Evolutionary conservation across 2,329 filamentous ascomycete species (phyloP).

Genomic region (Alternaria metachromatica): DNA sequence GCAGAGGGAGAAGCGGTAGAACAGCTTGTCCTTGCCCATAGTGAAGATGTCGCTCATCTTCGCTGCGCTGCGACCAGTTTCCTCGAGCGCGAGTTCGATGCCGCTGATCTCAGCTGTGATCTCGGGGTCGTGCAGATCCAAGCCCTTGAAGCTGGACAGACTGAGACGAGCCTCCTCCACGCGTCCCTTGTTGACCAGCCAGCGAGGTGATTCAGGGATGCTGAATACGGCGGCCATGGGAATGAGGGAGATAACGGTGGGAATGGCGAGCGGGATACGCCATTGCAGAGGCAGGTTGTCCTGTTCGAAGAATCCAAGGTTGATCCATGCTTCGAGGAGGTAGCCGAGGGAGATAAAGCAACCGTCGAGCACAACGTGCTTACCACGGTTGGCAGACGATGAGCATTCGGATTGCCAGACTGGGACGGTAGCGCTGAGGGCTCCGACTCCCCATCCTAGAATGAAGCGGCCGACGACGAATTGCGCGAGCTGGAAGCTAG

Average conservation of each 20-base stretch:
- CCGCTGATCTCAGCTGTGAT: constrained; percentile 71
- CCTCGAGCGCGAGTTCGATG: constrained; percentile 57
- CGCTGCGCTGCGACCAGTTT: constrained; percentile 63
- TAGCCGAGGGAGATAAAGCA: constrained; percentile 57
- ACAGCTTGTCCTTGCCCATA: constrained; percentile 68
- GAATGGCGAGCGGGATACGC: constrained; percentile 72
- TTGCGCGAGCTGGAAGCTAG: constrained; percentile 55
- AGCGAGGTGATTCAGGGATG: constrained; percentile 74
- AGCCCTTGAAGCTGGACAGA: constrained; percentile 51
- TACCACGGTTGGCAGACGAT: constrained; percentile 48
- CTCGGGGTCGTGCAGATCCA: constrained; percentile 54
- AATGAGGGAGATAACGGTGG: constrained; percentile 62
- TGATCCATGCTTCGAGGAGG: constrained; percentile 57
- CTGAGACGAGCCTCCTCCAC: constrained; percentile 67
- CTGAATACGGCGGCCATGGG: constrained; percentile 67
- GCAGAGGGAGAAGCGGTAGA: constrained; percentile 63
- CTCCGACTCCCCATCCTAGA: constrained; percentile 54
- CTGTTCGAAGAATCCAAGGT: constrained; percentile 64
- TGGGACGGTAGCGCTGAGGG: constrained; percentile 54
- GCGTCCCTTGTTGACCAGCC: constrained; percentile 70
- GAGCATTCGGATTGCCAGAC: constrained; percentile 56
- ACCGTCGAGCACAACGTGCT: constrained; percentile 53
- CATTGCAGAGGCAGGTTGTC: constrained; percentile 66
- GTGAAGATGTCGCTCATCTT: constrained; percentile 64
- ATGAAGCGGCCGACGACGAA: constrained; percentile 56